Conservation (phyloP, 208 protist species). For the Leishmania guyanensis region DNA sequence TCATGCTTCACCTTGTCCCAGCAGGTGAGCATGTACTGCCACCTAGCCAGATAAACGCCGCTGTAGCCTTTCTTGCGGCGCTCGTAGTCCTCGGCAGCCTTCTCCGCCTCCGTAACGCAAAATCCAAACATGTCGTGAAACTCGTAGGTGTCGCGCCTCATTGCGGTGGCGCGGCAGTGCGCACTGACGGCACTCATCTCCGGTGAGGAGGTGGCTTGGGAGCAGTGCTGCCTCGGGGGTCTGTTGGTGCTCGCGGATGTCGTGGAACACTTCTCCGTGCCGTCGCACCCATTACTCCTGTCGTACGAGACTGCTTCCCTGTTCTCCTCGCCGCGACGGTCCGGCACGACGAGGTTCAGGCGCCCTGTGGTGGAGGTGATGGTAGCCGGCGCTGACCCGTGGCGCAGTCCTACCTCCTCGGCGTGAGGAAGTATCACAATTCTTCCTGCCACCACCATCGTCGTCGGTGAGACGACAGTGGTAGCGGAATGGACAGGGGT, state of each 20-base stretch:
- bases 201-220: not conserved
- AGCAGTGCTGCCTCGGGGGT: not conserved
- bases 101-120: constrained; percentile 62
- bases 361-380: constrained; percentile 53
- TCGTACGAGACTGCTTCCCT: not conserved
- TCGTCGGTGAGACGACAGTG: not conserved
- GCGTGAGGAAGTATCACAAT: constrained; percentile 33
- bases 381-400: constrained; percentile 13
- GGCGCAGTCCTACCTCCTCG: constrained; percentile 42
- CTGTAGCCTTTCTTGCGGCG: constrained; percentile 17
- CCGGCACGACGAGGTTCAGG: not conserved
- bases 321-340: not conserved
- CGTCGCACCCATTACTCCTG: not conserved
- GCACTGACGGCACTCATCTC: not conserved
- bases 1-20: constrained; percentile 35
- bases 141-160: constrained; percentile 4
- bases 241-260: not conserved
- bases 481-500: not conserved
- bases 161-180: not conserved
- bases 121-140: constrained; percentile 80
- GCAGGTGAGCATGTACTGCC: constrained; percentile 32
- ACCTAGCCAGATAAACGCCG: constrained; percentile 21
- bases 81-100: constrained; percentile 57
- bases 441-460: not conserved
- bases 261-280: not conserved